Evolutionary conservation across 805 yeast species (phyloP).

Genomic region (Pichia exigua): DNA sequence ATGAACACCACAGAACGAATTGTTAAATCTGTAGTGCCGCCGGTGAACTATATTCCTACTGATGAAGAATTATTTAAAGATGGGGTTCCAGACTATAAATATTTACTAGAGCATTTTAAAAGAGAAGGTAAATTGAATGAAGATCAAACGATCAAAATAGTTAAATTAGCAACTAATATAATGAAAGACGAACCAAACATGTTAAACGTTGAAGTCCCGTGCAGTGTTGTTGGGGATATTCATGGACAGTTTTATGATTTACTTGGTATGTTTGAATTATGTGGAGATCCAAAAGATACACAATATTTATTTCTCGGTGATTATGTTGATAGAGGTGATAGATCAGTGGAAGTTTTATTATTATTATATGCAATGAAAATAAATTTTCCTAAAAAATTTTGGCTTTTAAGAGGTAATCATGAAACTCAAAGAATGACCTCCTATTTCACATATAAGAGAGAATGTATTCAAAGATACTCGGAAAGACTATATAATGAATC

Average conservation of each 20-base stretch:
- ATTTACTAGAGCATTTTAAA: constrained; percentile 65
- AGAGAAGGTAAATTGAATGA: constrained; percentile 75
- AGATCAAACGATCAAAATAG: constrained; percentile 59
- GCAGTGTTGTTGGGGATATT: constrained; percentile 91
- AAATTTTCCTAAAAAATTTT: constrained; percentile 64
- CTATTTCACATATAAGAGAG: constrained; percentile 87
- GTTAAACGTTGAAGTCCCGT: constrained; percentile 78
- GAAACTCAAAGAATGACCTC: constrained; percentile 91
- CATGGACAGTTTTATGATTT: constrained; percentile 96
- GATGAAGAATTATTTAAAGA: constrained; percentile 62
- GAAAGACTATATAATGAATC: constrained; percentile 54
- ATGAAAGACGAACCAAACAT: constrained; percentile 70
- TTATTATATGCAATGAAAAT: constrained; percentile 74
- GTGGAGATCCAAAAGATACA: constrained; percentile 77
- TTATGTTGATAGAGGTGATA: constrained; percentile 92
- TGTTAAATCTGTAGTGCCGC: constrained; percentile 51
- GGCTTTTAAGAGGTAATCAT: constrained; percentile 88
- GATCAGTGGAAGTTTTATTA: constrained; percentile 76
- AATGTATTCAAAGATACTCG: constrained; percentile 81
- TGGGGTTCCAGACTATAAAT: constrained; percentile 65
- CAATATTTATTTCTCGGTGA: constrained; percentile 86
- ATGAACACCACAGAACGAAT: constrained; percentile 49
- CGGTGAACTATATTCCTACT: constrained; percentile 54
- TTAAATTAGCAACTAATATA: constrained; percentile 53
- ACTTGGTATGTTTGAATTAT: constrained; percentile 83